These are phyloP conservation scores for Jatropha podagrica DNA, from an alignment of 441 rosid species.

Conservation along the genomic window DNA sequence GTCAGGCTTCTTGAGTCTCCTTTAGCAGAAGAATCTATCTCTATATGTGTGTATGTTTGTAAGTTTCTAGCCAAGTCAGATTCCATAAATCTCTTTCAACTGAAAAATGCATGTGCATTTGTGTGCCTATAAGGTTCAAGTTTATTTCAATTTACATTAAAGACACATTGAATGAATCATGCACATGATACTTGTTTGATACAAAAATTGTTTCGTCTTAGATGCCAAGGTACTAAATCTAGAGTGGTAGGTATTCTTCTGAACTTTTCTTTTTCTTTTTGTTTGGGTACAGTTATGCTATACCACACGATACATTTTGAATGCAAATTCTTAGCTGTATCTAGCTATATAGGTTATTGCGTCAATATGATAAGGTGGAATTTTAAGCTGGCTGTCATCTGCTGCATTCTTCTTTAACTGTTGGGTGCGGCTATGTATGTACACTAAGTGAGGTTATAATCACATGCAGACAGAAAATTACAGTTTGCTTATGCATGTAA, in stretches of 20 bases:
- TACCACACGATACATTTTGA: not conserved
- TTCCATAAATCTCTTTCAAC: too few relatives aligned
- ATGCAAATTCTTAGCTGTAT: not conserved
- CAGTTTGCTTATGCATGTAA: not conserved
- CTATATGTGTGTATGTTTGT: too few relatives aligned
- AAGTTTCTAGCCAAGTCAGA: too few relatives aligned
- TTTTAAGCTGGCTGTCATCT: not conserved
- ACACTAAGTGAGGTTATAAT: not conserved
- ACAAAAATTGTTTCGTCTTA: too few relatives aligned
- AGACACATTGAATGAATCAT: too few relatives aligned
- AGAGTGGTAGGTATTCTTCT: not conserved
- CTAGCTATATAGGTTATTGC: not conserved
- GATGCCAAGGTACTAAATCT: too few relatives aligned
- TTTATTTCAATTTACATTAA: too few relatives aligned
- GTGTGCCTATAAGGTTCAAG: too few relatives aligned
- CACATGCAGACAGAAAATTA: not conserved
- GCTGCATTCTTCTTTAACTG: not conserved
- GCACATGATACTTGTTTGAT: too few relatives aligned
- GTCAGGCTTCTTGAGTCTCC: not conserved
- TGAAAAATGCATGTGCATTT: too few relatives aligned
- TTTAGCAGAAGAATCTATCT: too few relatives aligned
- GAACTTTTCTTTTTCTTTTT: not conserved
- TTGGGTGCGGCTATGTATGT: not conserved
- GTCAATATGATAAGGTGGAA: not conserved
- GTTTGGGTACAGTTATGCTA: not conserved